Evolutionary conservation across 768 basidiomycete species (phyloP).

Genomic region (Panellus pusillus): DNA sequence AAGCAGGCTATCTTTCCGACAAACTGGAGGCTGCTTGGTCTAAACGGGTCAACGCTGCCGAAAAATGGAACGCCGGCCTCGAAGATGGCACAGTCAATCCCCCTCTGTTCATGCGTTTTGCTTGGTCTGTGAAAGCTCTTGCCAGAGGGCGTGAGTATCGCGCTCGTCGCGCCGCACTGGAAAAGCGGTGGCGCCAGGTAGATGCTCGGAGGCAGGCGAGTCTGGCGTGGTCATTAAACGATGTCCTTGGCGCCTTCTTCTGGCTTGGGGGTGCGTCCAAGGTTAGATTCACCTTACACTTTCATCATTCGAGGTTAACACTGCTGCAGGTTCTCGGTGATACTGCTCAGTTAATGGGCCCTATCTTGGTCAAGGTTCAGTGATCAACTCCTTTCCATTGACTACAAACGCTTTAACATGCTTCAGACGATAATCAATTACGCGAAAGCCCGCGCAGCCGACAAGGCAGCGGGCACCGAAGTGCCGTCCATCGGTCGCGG

Average conservation of each 20-base stretch:
- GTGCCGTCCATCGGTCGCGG: conserved; percentile 51
- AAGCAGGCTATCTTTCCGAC: conserved; percentile 49
- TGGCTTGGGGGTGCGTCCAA: conserved; percentile 67
- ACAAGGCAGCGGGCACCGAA: conserved; percentile 34
- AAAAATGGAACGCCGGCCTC: conserved; percentile 56
- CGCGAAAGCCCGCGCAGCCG: conserved; percentile 46
- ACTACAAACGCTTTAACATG: not conserved
- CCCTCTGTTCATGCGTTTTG: conserved; percentile 32
- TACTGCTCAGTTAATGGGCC: conserved; percentile 60
- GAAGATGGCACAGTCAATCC: conserved; percentile 46
- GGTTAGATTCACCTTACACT: conserved; percentile 27
- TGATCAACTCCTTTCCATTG: not conserved
- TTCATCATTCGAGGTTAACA: not conserved
- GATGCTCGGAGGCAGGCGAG: conserved; percentile 50
- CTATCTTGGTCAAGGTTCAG: conserved; percentile 56
- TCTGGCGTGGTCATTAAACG: conserved; percentile 60
- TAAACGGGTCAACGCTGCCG: conserved; percentile 45
- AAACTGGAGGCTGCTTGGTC: conserved; percentile 59
- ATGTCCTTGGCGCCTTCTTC: conserved; percentile 55
- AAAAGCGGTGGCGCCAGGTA: conserved; percentile 45
- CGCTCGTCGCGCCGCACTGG: conserved; percentile 30
- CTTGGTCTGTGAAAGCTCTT: conserved; percentile 43
- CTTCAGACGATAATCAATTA: conserved; percentile 60
- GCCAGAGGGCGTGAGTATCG: conserved; percentile 25
- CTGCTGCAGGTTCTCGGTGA: conserved; percentile 55